These are phyloP conservation scores for Rhododendron ovatum DNA, from an alignment of 148 eudicot species.

Conservation along the genomic window DNA sequence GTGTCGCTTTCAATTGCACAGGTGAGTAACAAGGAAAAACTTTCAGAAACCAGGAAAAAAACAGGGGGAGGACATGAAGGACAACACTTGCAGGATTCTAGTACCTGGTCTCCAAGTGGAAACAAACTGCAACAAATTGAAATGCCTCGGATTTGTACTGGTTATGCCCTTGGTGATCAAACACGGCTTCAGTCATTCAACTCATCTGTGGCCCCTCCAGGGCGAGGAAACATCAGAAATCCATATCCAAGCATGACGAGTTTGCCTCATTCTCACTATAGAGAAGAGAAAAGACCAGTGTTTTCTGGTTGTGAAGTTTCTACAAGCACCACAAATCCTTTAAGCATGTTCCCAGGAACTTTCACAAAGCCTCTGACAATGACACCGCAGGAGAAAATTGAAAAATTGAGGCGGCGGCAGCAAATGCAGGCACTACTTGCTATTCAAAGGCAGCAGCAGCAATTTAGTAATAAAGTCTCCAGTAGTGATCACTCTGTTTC, in stretches of 20 bases:
- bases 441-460: conserved; percentile 73
- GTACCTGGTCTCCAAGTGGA: conserved; percentile 32
- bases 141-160: conserved; percentile 17
- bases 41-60: conserved; percentile 23
- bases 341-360: conserved; percentile 27
- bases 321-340: conserved; percentile 24
- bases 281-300: conserved; percentile 29
- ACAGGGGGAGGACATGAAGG: conserved; percentile 24
- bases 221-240: conserved; percentile 29
- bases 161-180: conserved; percentile 31
- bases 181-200: conserved; percentile 25
- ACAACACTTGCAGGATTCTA: conserved; percentile 24
- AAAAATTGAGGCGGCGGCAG: conserved; percentile 73
- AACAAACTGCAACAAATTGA: conserved; percentile 31
- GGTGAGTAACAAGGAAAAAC: conserved; percentile 29
- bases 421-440: conserved; percentile 83
- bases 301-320: conserved; percentile 28
- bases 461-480: conserved; percentile 34
- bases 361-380: conserved; percentile 31
- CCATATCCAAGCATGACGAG: conserved; percentile 22
- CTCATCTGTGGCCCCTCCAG: conserved; percentile 25
- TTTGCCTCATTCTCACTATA: conserved; percentile 21
- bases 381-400: conserved; percentile 89
- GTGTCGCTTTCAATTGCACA: conserved; percentile 26
- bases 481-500: conserved; percentile 16